These are phyloP conservation scores for Chlorophyllum brunneum DNA, from an alignment of 768 basidiomycete genomes.

Conservation along the genomic window DNA sequence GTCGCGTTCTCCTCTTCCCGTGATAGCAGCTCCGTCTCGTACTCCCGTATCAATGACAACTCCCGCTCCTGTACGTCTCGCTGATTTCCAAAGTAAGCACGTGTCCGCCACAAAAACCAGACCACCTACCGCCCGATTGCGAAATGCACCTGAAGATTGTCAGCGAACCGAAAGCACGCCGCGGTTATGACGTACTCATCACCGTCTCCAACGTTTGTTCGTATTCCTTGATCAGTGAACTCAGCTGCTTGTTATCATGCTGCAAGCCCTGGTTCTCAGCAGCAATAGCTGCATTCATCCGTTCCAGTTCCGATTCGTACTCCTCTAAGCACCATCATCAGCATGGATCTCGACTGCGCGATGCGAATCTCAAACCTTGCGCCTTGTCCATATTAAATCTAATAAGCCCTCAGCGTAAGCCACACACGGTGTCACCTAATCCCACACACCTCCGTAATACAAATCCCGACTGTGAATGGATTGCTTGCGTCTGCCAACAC, in stretches of 20 bases:
- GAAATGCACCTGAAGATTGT: conserved; percentile 51
- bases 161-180: conserved; percentile 1
- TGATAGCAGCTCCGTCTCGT: conserved; percentile 79
- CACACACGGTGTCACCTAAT: not conserved
- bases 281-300: conserved; percentile 76
- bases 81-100: conserved; percentile 35
- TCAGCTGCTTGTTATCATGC: conserved; percentile 96
- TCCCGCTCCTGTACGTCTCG: conserved; percentile 93
- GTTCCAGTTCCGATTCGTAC: conserved; percentile 86
- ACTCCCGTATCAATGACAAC: conserved; percentile 83
- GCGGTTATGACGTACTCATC: conserved; percentile 56
- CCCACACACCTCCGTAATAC: conserved; percentile 71
- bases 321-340: conserved; percentile 52
- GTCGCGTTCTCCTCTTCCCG: conserved; percentile 66
- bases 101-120: not conserved
- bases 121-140: conserved; percentile 80
- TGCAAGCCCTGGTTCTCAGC: conserved; percentile 82
- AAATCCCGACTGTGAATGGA: conserved; percentile 90
- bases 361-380: conserved; percentile 48
- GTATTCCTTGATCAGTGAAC: conserved; percentile 88
- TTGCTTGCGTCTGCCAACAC: conserved; percentile 65
- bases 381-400: conserved; percentile 89
- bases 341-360: not conserved
- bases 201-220: conserved; percentile 94
- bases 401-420: conserved; percentile 9